Evolutionary conservation across 2,329 filamentous ascomycete species (phyloP), one percentile per base, ranked within the genome.

Genomic region (Metarhizium robertsii): DNA sequence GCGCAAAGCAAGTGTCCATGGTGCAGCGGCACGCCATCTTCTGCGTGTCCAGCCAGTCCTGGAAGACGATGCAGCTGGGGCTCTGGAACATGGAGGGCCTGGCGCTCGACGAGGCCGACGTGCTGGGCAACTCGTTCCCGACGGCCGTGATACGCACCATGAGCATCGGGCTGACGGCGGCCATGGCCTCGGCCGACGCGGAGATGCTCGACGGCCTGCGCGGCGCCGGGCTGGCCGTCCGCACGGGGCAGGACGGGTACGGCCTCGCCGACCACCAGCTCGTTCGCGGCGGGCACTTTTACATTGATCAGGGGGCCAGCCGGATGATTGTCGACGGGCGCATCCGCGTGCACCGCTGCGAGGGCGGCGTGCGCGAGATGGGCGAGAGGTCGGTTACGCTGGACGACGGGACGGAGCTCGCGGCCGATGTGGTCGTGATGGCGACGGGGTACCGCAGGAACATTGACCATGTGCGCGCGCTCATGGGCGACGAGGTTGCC

Each of bases 11-110:
- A 4, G 76, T 80, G 2, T 78, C 77, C 3, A 77, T 83, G 73
- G 61, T 83, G 2, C 79, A 83, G 64, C 75, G 78, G 8, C 68
- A 70, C 8, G 72, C 72, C 2, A 81, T 77, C 2, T 79, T 79
- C 11, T 16, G 14, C n/a, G 69, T 80, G 30, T 74, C 73, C 0
- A 69, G 68, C 14, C 69, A 74, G 50, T 55, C 43, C 3, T 71
- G 71, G 45, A 72, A 73, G 1, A 65, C 75, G 0, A 70, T 75
- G 42, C 74, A 79, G 64, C 64, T 73, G 53, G 67, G 71, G 6
- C 66, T 73, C 32, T 68, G 62, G 36, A 58, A 61, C 16, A 60
- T 59, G 13, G 52, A 55, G 10, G 74, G 73, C 1, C 72, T 75
- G 3, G 71, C 74, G 3, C 77, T 72, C 1, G 76, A 79, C 59